These are phyloP conservation scores for Boletellus ananas DNA, from an alignment of 768 basidiomycete genomes.

Conservation along the genomic window DNA sequence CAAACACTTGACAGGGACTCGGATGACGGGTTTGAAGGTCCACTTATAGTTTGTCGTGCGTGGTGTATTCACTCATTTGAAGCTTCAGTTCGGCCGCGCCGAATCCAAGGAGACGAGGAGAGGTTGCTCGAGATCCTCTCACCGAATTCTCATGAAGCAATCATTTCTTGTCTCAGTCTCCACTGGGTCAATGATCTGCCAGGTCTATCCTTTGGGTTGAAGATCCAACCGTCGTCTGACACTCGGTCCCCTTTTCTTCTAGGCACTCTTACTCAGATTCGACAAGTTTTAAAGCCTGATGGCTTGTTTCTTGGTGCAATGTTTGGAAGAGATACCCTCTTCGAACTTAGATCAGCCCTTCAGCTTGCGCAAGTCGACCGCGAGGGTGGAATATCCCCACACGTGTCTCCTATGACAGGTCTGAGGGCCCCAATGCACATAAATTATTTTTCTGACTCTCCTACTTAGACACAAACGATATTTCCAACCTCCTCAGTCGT, in stretches of 20 bases:
- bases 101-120: constrained; percentile 84
- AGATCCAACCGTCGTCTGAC: neutral
- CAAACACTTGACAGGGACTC: constrained; percentile 70
- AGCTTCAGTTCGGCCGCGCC: constrained; percentile 65
- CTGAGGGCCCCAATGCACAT: constrained; percentile 14
- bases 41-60: constrained; percentile 5
- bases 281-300: constrained; percentile 79
- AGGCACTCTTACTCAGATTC: constrained; percentile 87
- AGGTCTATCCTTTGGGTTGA: constrained; percentile 45
- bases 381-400: constrained; percentile 95
- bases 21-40: constrained; percentile 79
- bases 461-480: constrained; percentile 76
- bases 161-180: constrained; percentile 86
- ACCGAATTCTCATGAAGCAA: constrained; percentile 80
- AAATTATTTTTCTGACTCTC: constrained; percentile 3
- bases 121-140: constrained; percentile 60
- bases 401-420: constrained; percentile 98
- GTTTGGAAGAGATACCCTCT: constrained; percentile 93
- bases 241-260: neutral
- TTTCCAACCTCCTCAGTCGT: constrained; percentile 87
- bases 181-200: constrained; percentile 99
- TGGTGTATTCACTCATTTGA: neutral
- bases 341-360: constrained; percentile 90
- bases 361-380: constrained; percentile 93
- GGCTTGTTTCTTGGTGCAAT: constrained; percentile 94